These are phyloP conservation scores for Pestalotiopsis sp. DNA, from an alignment of 2,329 filamentous ascomycete genomes.

Conservation along the genomic window DNA sequence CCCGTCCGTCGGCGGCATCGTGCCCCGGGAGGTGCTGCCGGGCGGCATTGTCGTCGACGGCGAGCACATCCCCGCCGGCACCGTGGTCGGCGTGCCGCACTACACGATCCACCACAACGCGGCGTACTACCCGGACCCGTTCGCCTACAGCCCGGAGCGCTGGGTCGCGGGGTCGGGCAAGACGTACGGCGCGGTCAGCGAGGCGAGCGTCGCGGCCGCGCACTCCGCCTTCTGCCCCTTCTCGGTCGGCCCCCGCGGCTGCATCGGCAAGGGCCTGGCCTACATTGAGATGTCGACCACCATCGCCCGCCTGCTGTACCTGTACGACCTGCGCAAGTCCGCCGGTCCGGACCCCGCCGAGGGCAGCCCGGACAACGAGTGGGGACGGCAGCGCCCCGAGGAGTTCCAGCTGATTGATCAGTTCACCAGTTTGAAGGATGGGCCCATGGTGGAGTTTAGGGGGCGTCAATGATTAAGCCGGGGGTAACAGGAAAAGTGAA, in stretches of 20 bases:
- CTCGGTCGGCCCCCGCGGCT: slow-evolving; percentile 69
- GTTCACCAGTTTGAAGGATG: slow-evolving; percentile 75
- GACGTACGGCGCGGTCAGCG: slow-evolving; percentile 42
- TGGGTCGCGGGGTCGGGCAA: slow-evolving; percentile 59
- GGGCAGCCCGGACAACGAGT: slow-evolving; percentile 50
- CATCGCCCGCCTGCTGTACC: slow-evolving; percentile 61
- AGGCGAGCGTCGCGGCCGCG: slow-evolving; percentile 56
- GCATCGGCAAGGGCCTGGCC: slow-evolving; percentile 72
- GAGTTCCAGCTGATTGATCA: slow-evolving; percentile 75
- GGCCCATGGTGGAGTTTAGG: slow-evolving; percentile 68
- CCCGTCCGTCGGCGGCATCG: slow-evolving; percentile 61
- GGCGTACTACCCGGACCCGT: slow-evolving; percentile 62
- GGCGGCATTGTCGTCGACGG: slow-evolving; percentile 60
- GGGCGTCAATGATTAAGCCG: slow-evolving; percentile 25
- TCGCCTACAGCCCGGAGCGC: slow-evolving; percentile 63
- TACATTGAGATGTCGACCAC: slow-evolving; percentile 69
- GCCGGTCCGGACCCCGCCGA: slow-evolving; percentile 55
- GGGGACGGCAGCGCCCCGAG: slow-evolving; percentile 54
- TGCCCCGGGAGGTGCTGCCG: slow-evolving; percentile 60
- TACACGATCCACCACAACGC: slow-evolving; percentile 72
- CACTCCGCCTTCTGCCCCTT: slow-evolving; percentile 77
- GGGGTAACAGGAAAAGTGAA: background rate
- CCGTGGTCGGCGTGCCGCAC: slow-evolving; percentile 65
- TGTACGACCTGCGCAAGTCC: slow-evolving; percentile 62
- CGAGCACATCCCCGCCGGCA: slow-evolving; percentile 57